These are phyloP conservation scores for Osmozyma mogii DNA, from an alignment of 805 yeast genomes.

Conservation along the genomic window DNA sequence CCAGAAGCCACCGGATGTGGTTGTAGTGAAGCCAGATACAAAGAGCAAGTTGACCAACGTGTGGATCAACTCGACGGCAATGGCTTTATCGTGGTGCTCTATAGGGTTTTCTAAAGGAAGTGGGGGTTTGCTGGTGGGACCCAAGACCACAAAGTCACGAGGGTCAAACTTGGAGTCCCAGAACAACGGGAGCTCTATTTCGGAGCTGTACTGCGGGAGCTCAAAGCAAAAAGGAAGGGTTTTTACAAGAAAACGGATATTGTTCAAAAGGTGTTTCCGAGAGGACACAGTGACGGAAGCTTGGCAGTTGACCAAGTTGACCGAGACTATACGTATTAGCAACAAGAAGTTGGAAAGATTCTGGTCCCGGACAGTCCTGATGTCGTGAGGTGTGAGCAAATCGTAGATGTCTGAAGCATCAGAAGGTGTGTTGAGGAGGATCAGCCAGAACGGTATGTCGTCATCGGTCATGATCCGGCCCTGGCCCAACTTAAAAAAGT, in stretches of 20 bases:
- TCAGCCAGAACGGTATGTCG: conserved; percentile 23
- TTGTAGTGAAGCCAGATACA: conserved; percentile 45
- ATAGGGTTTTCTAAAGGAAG: conserved; percentile 1
- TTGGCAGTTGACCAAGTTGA: conserved; percentile 16
- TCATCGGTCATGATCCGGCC: conserved; percentile 24
- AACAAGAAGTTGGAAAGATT: conserved; percentile 51
- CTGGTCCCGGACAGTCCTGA: conserved; percentile 50
- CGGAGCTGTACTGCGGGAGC: conserved; percentile 18
- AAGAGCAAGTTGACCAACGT: conserved; percentile 42
- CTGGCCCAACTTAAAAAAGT: conserved; percentile 50
- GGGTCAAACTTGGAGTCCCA: conserved; percentile 38
- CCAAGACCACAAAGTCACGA: conserved; percentile 1
- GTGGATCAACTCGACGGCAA: conserved; percentile 7
- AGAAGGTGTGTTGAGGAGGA: conserved; percentile 32
- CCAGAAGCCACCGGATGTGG: conserved; percentile 36
- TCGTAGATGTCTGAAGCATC: conserved; percentile 51
- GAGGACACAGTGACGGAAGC: conserved; percentile 4
- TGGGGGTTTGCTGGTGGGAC: not conserved
- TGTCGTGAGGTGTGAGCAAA: conserved; percentile 47
- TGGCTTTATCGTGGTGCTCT: conserved; percentile 8
- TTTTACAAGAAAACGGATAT: conserved; percentile 57
- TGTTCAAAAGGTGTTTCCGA: conserved; percentile 38
- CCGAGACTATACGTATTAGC: conserved; percentile 32
- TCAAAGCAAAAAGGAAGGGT: conserved; percentile 66
- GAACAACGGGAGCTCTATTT: conserved; percentile 23